Percentiles rank a stretch among this genome's conserved stretches.
Evolutionary conservation across 495 filamentous ascomycete genomes (phyloP).

Genomic region (Lichina pygmaea): DNA sequence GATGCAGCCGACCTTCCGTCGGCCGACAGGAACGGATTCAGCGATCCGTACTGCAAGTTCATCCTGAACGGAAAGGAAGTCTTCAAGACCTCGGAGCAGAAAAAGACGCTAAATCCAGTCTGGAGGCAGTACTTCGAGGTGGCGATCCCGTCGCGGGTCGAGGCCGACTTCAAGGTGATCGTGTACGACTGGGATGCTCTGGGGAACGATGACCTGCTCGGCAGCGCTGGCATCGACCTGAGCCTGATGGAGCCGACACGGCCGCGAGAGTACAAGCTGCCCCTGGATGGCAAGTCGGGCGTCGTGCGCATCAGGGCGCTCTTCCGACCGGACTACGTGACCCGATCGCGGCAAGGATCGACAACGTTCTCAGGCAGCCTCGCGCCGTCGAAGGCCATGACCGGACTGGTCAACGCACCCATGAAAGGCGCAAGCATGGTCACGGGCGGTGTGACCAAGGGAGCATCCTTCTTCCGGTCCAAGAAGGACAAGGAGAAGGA

Average conservation of each 20-base stretch:
- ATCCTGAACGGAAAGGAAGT: constrained; percentile 62
- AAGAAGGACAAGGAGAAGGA: constrained; percentile 34
- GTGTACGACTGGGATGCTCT: constrained; percentile 92
- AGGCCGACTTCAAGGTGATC: constrained; percentile 57
- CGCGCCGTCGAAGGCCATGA: constrained; percentile 74
- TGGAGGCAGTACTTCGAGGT: constrained; percentile 95
- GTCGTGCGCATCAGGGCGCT: constrained; percentile 54
- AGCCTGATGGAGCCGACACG: constrained; percentile 62
- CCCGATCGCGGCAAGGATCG: constrained; percentile 64
- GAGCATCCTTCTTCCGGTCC: constrained; percentile 62
- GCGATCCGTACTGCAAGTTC: constrained; percentile 92
- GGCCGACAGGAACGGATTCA: constrained; percentile 85
- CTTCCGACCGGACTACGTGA: constrained; percentile 89
- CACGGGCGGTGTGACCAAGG: constrained; percentile 55
- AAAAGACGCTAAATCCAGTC: constrained; percentile 81
- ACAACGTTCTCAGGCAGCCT: constrained; percentile 88
- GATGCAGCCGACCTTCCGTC: constrained; percentile 71
- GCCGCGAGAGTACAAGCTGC: constrained; percentile 40
- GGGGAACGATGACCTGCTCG: constrained; percentile 70
- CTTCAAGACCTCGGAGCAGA: constrained; percentile 78
- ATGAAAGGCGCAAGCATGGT: constrained; percentile 71
- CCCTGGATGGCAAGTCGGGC: constrained; percentile 73
- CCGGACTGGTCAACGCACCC: constrained; percentile 50
- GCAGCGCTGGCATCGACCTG: constrained; percentile 51
- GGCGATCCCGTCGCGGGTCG: constrained; percentile 54